These are phyloP conservation scores for Macrolepiota fuliginosa DNA, from an alignment of 768 basidiomycete genomes.

Conservation along the genomic window DNA sequence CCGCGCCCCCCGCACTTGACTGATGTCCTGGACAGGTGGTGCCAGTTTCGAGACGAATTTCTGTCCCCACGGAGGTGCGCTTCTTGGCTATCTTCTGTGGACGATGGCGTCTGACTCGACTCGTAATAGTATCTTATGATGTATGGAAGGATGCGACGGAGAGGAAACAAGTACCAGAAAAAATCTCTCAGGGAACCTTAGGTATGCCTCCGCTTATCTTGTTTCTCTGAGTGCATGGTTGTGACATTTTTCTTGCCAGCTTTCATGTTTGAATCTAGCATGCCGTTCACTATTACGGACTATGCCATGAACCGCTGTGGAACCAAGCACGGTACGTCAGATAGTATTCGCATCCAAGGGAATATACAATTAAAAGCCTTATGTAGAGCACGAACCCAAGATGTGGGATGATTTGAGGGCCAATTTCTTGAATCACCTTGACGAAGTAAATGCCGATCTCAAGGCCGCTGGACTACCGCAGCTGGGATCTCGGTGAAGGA, in stretches of 20 bases:
- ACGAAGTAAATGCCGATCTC: slow-evolving; percentile 50
- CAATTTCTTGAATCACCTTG: slow-evolving; percentile 56
- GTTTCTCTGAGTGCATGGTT: too few relatives aligned
- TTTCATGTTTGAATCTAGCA: slow-evolving; percentile 65
- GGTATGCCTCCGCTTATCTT: slow-evolving; percentile 28
- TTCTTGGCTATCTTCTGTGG: background rate
- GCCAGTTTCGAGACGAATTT: slow-evolving; percentile 64
- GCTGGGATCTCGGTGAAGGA: slow-evolving; percentile 19
- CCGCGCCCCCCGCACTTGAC: background rate
- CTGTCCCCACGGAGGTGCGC: slow-evolving; percentile 60
- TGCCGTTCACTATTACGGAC: slow-evolving; percentile 63
- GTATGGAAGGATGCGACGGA: slow-evolving; percentile 59
- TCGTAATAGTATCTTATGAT: slow-evolving; percentile 55
- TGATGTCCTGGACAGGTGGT: slow-evolving; percentile 28
- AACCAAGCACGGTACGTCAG: slow-evolving; percentile 50
- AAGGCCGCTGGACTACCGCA: slow-evolving; percentile 37
- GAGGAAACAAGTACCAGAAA: slow-evolving; percentile 46
- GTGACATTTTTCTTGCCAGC: slow-evolving; percentile 20
- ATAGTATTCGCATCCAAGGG: background rate
- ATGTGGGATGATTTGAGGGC: slow-evolving; percentile 65
- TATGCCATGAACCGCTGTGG: slow-evolving; percentile 59
- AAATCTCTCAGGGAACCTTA: slow-evolving; percentile 51
- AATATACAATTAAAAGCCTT: background rate
- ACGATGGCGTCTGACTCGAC: background rate
- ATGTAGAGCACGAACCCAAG: slow-evolving; percentile 55